These are phyloP conservation scores for Dictyostelium capitatum DNA, from an alignment of 78 protist species.

Conservation along the genomic window DNA sequence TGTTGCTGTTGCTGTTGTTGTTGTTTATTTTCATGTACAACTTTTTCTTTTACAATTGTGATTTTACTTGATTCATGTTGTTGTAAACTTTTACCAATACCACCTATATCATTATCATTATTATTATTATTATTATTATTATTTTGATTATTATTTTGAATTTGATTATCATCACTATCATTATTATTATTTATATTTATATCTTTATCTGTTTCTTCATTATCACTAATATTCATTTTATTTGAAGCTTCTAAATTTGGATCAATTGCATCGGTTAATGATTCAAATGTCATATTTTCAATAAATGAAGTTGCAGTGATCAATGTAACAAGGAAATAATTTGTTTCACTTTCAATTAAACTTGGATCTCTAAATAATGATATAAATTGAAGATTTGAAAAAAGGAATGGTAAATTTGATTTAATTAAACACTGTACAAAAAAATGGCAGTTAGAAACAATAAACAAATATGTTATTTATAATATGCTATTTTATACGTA, in stretches of 20 bases:
- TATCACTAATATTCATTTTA: neutral
- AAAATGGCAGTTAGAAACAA: neutral
- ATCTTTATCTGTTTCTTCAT: neutral
- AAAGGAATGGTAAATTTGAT: slow-evolving; percentile 78
- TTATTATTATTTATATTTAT: neutral
- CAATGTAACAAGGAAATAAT: slow-evolving; percentile 61
- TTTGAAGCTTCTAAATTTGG: neutral
- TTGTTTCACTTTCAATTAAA: slow-evolving; percentile 71
- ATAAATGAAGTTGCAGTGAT: slow-evolving; percentile 74
- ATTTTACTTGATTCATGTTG: slow-evolving; percentile 22
- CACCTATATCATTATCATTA: no score
- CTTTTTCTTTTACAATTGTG: neutral
- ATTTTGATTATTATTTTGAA: neutral
- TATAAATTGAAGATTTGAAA: slow-evolving; percentile 57
- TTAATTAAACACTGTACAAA: slow-evolving; percentile 58
- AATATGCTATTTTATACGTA: neutral
- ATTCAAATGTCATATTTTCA: slow-evolving; percentile 72
- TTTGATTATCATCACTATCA: neutral
- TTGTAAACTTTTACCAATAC: neutral
- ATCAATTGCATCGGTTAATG: slow-evolving; percentile 29
- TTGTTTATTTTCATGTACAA: slow-evolving; percentile 21
- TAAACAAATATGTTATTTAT: neutral
- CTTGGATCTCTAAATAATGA: slow-evolving; percentile 81
- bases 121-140: slow-evolving; percentile 1
- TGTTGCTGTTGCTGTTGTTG: neutral